Base-by-base conservation (phyloP, 495 filamentous ascomycete genomes). In the Neurospora intermedia region DNA sequence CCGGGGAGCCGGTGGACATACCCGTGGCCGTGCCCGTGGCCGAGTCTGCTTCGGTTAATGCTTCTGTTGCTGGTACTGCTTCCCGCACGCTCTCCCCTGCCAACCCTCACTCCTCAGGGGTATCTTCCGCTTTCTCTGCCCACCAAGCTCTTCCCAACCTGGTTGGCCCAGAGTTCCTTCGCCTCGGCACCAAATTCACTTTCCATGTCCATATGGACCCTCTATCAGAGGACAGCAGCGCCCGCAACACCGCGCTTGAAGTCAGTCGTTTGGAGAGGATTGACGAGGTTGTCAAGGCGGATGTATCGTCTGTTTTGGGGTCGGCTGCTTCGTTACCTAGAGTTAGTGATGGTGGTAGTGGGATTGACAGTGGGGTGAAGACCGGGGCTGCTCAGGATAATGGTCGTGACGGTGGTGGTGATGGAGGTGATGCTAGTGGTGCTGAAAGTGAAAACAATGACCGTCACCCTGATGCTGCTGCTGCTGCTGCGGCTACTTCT, bases 261-360 rank as follows among this genome's bases (percentile, higher is more conserved):
- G 78, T 82, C n/a, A 78, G 74, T 23, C 71, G 74, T 2, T 77
- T 83, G 0, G 82, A 83, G 72, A 40, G 66, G 31, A 76, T 82
- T 27, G 71, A 79, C 20, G 73, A 74, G 23, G 71, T 48, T 15
- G 11, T 62, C 13, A 23, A 62, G 54, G 27, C 13, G 27, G 1
- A 18, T 62, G 54, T 35, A 6, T 16, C 13, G 7, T 6, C 7
- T 31, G 54, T 18, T 66, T 16, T 15, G 1, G 31, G 15, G 54
- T 16, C 54, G 27, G 54, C 13, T 31, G 54, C 27, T 23, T 6
- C 10, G 15, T 62, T 66, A 6, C 54, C 27, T 18, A n/a, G n/a
- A n/a, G n/a, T n/a, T n/a, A 66, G 27, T 35, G 54, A 27, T 66
- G 15, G 27, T 9, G 27, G 27, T 7, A 18, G 8, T 27, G 48